A percentile compares a stretch with the other conserved stretches of the same genome.
Evolutionary conservation across 345 rosid species (phyloP).

Genomic region (Arabidopsis arenosa): DNA sequence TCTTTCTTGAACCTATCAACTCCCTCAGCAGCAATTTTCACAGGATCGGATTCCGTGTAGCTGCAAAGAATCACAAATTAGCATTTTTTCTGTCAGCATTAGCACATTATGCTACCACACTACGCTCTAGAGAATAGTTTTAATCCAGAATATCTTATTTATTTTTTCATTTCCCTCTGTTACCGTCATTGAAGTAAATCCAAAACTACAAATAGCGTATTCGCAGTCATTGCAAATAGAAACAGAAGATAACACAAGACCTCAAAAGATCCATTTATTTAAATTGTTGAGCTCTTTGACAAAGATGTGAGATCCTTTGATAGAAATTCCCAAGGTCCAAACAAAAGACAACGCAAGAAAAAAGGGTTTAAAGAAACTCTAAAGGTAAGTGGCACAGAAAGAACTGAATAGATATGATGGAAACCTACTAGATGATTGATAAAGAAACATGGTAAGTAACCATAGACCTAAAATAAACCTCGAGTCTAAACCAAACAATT

Average conservation of each 20-base stretch:
- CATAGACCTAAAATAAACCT: not conserved
- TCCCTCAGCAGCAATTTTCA: conserved; percentile 85
- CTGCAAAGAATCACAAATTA: conserved; percentile 47
- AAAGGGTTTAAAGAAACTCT: conserved; percentile 7
- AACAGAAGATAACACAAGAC: conserved; percentile 9
- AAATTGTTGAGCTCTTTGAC: not conserved
- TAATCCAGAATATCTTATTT: not conserved
- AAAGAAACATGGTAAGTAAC: not conserved
- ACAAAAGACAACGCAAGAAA: not conserved
- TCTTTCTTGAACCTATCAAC: conserved; percentile 89
- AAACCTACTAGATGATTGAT: not conserved
- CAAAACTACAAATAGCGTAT: conserved; percentile 14
- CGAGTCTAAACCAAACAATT: conserved; percentile 12
- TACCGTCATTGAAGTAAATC: conserved; percentile 16
- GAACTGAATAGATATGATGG: not conserved
- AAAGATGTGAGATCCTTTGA: not conserved
- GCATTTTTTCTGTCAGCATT: not conserved
- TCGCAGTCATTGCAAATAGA: conserved; percentile 3
- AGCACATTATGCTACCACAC: conserved; percentile 8
- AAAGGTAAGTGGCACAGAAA: not conserved
- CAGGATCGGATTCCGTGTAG: conserved; percentile 92
- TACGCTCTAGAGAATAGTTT: not conserved
- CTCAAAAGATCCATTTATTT: not conserved
- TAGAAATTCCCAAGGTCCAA: not conserved
- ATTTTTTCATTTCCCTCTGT: not conserved